These are phyloP conservation scores for Ophiostoma triangulosporum DNA, from an alignment of 2,329 filamentous ascomycete genomes.

Conservation along the genomic window DNA sequence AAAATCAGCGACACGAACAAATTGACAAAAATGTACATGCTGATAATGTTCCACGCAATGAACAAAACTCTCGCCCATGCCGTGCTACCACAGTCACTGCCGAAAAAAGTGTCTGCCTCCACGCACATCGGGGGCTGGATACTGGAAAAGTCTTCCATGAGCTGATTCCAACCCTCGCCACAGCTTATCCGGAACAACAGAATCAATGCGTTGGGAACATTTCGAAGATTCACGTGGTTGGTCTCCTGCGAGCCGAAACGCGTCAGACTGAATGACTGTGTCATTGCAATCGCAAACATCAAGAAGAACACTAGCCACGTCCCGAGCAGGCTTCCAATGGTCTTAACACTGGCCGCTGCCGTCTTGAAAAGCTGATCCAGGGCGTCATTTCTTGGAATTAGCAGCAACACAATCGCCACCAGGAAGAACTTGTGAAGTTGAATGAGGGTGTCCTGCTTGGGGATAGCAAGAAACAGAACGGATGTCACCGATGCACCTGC, in stretches of 20 bases:
- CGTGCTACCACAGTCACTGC: conserved; percentile 84
- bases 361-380: conserved; percentile 98
- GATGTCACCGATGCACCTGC: conserved; percentile 70
- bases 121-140: conserved; percentile 75
- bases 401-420: conserved; percentile 73
- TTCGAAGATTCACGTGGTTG: conserved; percentile 81
- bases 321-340: conserved; percentile 81
- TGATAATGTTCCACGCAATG: conserved; percentile 95
- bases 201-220: conserved; percentile 85
- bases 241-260: conserved; percentile 63
- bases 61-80: conserved; percentile 83
- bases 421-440: conserved; percentile 90
- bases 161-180: conserved; percentile 89
- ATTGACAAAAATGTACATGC: conserved; percentile 99
- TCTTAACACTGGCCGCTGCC: conserved; percentile 79
- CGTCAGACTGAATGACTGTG: conserved; percentile 89
- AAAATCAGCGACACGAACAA: conserved; percentile 97
- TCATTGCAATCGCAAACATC: conserved; percentile 91
- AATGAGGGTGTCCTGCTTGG: conserved; percentile 48
- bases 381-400: conserved; percentile 93
- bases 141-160: conserved; percentile 90
- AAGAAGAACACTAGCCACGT: conserved; percentile 97
- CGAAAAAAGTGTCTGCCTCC: conserved; percentile 55
- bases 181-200: conserved; percentile 85
- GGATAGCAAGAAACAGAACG: conserved; percentile 55